Base-by-base conservation (phyloP, 1,284 basidiomycete genomes). In the Papiliotrema fonsecae region DNA sequence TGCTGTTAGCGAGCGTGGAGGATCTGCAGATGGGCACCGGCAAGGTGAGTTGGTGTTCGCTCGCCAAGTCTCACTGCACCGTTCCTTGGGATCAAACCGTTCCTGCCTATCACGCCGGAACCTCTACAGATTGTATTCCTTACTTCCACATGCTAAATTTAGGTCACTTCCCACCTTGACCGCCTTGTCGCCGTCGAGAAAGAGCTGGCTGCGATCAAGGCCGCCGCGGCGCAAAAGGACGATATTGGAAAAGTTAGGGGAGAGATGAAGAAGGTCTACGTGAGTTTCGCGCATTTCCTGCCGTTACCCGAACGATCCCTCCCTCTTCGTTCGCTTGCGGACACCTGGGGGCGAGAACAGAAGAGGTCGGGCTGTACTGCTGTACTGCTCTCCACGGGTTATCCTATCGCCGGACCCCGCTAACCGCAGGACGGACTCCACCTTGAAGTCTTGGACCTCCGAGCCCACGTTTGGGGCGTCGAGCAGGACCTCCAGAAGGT, bases 131-230 rank as follows among this genome's bases (percentile, higher is more conserved):
- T 32, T n/a, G 30, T 6, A 18, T 10, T 44, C 21, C 24, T 6
- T 11, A 11, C 11, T 10, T 24, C n/a, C 34, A 34, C 7, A 16
- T 39, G 6, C 11, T 45, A 24, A 11, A 22, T 39, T 26, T 35
- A 91, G 88, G 85, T 92, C 57, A 84, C 88, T 10, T 81, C 83
- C 22, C 89, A 93, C 71, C 82, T 93, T 3, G 78, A 85, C 54
- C 79, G 88, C 49, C 88, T 93, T 62, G 86, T 91, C 67, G 81
- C 83, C 2, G 87, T 91, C 2, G 89, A 93, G 74, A 89, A 89
- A 69, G 88, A 91, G 63, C 69, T 92, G 56, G 88, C 86, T 67
- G 82, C 84, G 0, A 66, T 93, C 26, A 77, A 80, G n/a, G 80
- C 82, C 43, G 72, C 75, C 18, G 79, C 83, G 2, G 79, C 86